These are phyloP conservation scores for Suillus placidus DNA, from an alignment of 768 basidiomycete species.

Conservation along the genomic window DNA sequence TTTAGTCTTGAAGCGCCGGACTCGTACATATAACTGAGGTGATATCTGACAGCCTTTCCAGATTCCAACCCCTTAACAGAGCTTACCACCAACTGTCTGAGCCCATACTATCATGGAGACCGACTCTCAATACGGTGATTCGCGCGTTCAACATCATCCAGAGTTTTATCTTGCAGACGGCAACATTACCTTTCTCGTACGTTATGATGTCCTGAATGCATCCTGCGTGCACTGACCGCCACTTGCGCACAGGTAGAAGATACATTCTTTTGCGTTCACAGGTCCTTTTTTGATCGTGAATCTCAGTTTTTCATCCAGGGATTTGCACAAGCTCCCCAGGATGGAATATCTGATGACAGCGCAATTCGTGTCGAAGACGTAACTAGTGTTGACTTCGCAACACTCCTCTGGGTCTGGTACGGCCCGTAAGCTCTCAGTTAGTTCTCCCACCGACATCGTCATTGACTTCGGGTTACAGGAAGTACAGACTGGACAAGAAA, in stretches of 20 bases:
- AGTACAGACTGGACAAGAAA: slow-evolving; percentile 53
- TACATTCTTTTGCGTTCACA: slow-evolving; percentile 36
- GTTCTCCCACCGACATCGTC: background rate
- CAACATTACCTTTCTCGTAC: slow-evolving; percentile 56
- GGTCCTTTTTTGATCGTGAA: slow-evolving; percentile 40
- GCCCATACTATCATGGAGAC: background rate
- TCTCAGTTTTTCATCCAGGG: slow-evolving; percentile 33
- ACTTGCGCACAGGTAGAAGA: slow-evolving; percentile 34
- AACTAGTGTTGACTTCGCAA: slow-evolving; percentile 42
- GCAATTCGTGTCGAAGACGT: slow-evolving; percentile 27
- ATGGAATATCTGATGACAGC: background rate
- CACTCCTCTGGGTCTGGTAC: slow-evolving; percentile 58
- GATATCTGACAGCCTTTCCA: background rate
- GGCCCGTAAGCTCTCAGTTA: slow-evolving; percentile 44
- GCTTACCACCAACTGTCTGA: background rate
- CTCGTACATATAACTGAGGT: background rate
- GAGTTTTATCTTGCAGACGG: slow-evolving; percentile 58
- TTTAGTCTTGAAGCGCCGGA: background rate
- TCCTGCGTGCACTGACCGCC: background rate
- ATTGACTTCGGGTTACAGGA: background rate
- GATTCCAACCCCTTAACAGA: background rate
- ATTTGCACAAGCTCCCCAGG: slow-evolving; percentile 18
- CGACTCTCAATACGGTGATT: background rate
- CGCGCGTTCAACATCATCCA: slow-evolving; percentile 13
- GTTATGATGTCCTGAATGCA: slow-evolving; percentile 17